Conservation (phyloP, 805 yeast species). For the Candida odintsovae region DNA sequence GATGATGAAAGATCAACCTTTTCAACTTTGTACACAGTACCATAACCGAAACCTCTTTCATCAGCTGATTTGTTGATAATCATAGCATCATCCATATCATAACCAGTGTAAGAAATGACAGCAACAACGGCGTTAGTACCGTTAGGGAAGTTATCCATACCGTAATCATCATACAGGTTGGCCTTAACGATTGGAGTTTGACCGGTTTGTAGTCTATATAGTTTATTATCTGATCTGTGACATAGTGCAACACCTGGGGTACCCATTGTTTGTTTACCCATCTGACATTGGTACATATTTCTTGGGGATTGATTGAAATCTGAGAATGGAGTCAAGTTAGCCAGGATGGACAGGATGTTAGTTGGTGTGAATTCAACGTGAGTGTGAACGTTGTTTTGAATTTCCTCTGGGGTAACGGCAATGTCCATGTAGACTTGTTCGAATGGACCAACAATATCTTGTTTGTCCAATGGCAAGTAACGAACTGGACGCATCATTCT, state of each 20-base stretch:
- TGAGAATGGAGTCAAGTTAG: constrained; percentile 95
- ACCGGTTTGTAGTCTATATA: constrained; percentile 89
- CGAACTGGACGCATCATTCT: constrained; percentile 96
- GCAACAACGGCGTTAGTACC: constrained; percentile 99
- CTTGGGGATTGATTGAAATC: constrained; percentile 99
- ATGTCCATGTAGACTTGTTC: constrained; percentile 96
- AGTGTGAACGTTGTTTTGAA: constrained; percentile 70
- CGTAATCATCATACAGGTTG: constrained; percentile 87
- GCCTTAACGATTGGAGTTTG: constrained; percentile 98
- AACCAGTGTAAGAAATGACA: constrained; percentile 96
- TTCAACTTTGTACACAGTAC: constrained; percentile 93
- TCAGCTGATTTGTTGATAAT: constrained; percentile 95
- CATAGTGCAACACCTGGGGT: constrained; percentile 95
- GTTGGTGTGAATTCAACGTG: constrained; percentile 97
- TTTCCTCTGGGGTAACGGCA: constrained; percentile 92
- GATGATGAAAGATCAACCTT: constrained; percentile 74
- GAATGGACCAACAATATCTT: constrained; percentile 92
- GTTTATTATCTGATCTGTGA: constrained; percentile 91
- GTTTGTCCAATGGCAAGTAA: constrained; percentile 77
- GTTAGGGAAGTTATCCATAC: constrained; percentile 97
- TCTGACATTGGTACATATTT: constrained; percentile 99
- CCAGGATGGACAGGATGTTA: constrained; percentile 87
- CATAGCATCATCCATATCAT: constrained; percentile 99
- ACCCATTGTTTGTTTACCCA: constrained; percentile 99
- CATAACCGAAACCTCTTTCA: constrained; percentile 97